phyloP scores from a whole-genome alignment of 192 early-diverging fungal species.

The Backusella mclennaniae region DNA sequence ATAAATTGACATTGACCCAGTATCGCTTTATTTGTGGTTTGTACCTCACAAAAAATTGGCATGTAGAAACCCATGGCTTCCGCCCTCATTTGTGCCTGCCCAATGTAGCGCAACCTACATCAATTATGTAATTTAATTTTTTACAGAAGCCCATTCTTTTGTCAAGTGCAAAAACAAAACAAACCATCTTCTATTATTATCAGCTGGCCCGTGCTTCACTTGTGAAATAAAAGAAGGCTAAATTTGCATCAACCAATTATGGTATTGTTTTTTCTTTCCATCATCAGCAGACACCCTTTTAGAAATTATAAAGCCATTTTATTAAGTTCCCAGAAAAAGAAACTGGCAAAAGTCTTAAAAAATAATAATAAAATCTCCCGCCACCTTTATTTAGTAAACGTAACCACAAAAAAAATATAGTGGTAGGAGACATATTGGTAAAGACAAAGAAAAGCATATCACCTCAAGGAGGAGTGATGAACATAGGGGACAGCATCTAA shows the following conservation, averaged over 20 bases:
- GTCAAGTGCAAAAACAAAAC: background rate
- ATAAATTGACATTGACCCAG: background rate
- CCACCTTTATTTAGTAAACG: background rate
- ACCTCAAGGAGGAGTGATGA: background rate
- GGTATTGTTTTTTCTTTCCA: conserved; percentile 4
- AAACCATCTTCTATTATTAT: background rate
- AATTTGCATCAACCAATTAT: background rate
- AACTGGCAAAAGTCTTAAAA: background rate
- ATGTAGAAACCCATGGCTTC: background rate
- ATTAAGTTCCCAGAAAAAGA: background rate
- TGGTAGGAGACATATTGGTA: background rate
- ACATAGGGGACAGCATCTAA: background rate
- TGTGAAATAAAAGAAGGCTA: conserved; percentile 2
- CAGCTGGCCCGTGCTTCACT: conserved; percentile 12
- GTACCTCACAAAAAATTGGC: background rate
- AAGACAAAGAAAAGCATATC: background rate
- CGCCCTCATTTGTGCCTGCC: background rate
- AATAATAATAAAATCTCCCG: background rate
- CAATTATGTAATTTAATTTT: conserved; percentile 2
- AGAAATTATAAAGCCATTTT: background rate
- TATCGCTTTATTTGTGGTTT: background rate
- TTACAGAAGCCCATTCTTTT: background rate
- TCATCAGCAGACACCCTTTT: background rate
- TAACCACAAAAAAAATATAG: background rate
- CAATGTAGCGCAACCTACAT: background rate